Percentiles rank a stretch among this genome's conserved stretches.
These are phyloP conservation scores for Usnea hakonensis DNA, from an alignment of 495 filamentous ascomycete species.

Conservation along the genomic window DNA sequence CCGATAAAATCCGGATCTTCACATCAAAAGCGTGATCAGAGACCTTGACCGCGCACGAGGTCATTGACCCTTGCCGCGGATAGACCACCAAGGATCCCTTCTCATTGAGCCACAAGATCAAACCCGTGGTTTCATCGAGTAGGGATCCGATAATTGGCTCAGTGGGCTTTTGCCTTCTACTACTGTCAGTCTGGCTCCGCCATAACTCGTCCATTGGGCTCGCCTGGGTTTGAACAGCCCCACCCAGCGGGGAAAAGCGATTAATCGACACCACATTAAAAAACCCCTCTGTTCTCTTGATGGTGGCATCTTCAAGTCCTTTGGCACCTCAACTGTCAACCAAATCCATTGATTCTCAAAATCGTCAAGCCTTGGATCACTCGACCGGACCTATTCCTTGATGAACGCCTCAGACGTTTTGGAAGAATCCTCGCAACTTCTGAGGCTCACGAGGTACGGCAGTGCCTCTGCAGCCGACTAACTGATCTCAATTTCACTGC, in stretches of 20 bases:
- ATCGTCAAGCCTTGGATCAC: constrained; percentile 2
- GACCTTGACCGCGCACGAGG: neutral
- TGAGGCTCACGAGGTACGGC: constrained; percentile 22
- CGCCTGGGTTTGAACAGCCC: neutral
- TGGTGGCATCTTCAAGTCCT: constrained; percentile 2
- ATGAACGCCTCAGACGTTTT: constrained; percentile 15
- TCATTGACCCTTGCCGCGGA: neutral
- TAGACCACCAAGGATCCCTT: neutral
- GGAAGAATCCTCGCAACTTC: constrained; percentile 10
- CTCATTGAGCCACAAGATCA: constrained; percentile 10
- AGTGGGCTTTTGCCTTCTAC: neutral
- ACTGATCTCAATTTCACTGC: neutral
- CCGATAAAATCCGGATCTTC: too few species aligned
- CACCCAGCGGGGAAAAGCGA: neutral
- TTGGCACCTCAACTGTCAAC: constrained; percentile 11
- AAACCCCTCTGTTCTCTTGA: constrained; percentile 6
- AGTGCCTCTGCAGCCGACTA: constrained; percentile 10
- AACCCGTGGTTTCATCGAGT: constrained; percentile 1
- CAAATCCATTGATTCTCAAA: constrained; percentile 7
- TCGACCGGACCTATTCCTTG: constrained; percentile 2
- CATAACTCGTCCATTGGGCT: constrained; percentile 3
- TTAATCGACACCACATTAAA: constrained; percentile 1
- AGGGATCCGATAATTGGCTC: constrained; percentile 1
- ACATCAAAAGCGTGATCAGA: neutral
- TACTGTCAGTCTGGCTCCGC: neutral